Conservation (phyloP, 352 stramenopile species). For the Phytophthora ramorum region DNA sequence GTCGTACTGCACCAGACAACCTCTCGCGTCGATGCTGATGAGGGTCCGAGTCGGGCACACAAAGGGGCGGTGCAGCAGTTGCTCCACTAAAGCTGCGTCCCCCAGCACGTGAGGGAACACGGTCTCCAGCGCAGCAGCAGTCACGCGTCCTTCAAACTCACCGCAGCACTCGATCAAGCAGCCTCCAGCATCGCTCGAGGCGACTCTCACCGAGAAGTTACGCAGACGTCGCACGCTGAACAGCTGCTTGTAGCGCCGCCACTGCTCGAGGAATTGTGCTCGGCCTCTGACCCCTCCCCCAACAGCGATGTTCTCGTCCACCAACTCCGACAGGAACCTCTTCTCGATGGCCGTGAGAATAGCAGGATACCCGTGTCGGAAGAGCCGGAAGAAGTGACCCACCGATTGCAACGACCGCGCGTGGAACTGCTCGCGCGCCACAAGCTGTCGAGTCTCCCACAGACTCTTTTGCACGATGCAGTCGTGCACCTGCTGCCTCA, state of each 20-base stretch:
- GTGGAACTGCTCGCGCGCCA: conserved; percentile 40
- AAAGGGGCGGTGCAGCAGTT: conserved; percentile 27
- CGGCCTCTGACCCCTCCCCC: conserved; percentile 21
- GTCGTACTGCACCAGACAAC: conserved; percentile 40
- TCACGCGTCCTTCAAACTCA: conserved; percentile 37
- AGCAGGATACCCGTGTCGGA: conserved; percentile 27
- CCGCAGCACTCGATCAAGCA: conserved; percentile 41
- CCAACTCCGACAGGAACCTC: conserved; percentile 25
- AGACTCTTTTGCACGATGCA: conserved; percentile 31
- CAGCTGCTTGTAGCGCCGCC: conserved; percentile 52
- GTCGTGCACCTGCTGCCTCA: conserved; percentile 37
- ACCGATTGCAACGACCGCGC: conserved; percentile 28
- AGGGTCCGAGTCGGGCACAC: conserved; percentile 42
- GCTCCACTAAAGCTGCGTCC: conserved; percentile 16
- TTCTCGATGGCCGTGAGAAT: conserved; percentile 7
- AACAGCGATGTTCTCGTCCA: conserved; percentile 37
- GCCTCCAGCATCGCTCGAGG: conserved; percentile 26
- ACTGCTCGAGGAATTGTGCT: conserved; percentile 48
- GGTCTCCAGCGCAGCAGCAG: conserved; percentile 21
- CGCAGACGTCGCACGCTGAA: conserved; percentile 33
- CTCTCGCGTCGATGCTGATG: conserved; percentile 37
- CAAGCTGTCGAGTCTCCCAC: conserved; percentile 27
- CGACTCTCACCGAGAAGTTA: conserved; percentile 28
- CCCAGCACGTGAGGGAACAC: conserved; percentile 34
- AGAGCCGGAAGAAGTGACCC: conserved; percentile 47